These are phyloP conservation scores for Tolypocladium pustulatum DNA, from an alignment of 2,329 filamentous ascomycete species.

Conservation along the genomic window DNA sequence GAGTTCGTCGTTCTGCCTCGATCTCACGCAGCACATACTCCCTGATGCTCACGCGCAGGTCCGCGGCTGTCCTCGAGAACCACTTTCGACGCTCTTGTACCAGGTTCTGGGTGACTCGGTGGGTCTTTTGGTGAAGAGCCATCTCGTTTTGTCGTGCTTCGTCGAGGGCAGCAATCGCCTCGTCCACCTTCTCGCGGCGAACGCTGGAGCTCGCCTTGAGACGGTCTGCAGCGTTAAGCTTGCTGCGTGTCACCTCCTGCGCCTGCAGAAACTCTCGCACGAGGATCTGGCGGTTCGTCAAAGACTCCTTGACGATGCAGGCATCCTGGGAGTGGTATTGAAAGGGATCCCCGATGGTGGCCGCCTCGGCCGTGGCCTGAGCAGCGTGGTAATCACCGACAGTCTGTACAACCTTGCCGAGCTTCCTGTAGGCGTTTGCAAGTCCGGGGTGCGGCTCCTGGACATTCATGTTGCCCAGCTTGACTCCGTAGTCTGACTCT, in stretches of 20 bases:
- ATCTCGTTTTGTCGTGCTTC: conserved; percentile 77
- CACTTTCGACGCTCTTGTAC: conserved; percentile 81
- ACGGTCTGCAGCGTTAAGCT: conserved; percentile 76
- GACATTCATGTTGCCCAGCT: conserved; percentile 73
- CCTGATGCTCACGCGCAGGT: conserved; percentile 71
- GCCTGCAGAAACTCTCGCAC: conserved; percentile 88
- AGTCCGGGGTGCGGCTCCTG: conserved; percentile 87
- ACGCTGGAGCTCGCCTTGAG: conserved; percentile 81
- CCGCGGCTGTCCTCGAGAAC: conserved; percentile 79
- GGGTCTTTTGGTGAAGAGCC: conserved; percentile 75
- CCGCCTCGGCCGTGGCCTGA: conserved; percentile 92
- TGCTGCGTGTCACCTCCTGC: conserved; percentile 73
- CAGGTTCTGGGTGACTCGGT: conserved; percentile 80
- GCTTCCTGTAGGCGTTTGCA: conserved; percentile 83
- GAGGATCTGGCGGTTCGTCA: conserved; percentile 95
- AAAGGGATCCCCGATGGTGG: conserved; percentile 84
- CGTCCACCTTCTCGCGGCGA: conserved; percentile 89
- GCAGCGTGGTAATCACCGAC: conserved; percentile 93
- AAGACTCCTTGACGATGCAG: conserved; percentile 94
- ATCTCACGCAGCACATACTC: conserved; percentile 94
- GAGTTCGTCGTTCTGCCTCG: conserved; percentile 82
- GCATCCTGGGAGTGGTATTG: conserved; percentile 93
- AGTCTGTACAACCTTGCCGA: conserved; percentile 86
- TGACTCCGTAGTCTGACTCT: conserved; percentile 88
- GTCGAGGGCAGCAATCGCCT: conserved; percentile 84